Evolutionary conservation across 169 alveolate genomes (phyloP).

Genomic region (Cystoisospora suis): DNA sequence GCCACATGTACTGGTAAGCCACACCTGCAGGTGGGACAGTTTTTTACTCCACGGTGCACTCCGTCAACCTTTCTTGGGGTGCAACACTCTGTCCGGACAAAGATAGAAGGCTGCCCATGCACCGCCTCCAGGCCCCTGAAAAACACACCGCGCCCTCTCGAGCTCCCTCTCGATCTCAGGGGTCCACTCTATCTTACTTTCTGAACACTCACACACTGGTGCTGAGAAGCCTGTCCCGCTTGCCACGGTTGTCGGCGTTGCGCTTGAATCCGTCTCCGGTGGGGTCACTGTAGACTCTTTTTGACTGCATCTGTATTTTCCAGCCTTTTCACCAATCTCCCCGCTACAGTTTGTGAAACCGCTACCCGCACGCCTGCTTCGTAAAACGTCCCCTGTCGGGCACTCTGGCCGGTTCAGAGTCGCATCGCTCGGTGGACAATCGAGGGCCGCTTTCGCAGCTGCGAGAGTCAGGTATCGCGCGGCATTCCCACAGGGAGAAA

Average conservation of each 20-base stretch:
- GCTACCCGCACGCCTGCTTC: not conserved
- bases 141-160: slow-evolving; percentile 10
- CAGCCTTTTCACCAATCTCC: not conserved
- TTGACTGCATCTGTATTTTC: not conserved
- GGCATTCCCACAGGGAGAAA: slow-evolving; percentile 61
- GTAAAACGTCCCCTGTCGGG: not conserved
- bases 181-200: not conserved
- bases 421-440: not conserved
- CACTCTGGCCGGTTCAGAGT: not conserved
- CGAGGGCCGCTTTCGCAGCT: not conserved
- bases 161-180: slow-evolving; percentile 6
- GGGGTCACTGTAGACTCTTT: not conserved
- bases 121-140: slow-evolving; percentile 41
- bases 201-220: not conserved
- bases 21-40: too few relatives aligned
- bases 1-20: too few relatives aligned
- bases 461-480: slow-evolving; percentile 38
- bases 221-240: not conserved
- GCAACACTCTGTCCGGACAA: not conserved
- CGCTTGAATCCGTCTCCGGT: too few relatives aligned
- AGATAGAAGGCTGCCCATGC: not conserved
- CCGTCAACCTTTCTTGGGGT: too few relatives aligned
- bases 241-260: not conserved
- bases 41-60: too few relatives aligned
- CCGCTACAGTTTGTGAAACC: not conserved